Evolutionary conservation across 2,329 filamentous ascomycete species (phyloP).

Genomic region (Sphaerulina musiva): DNA sequence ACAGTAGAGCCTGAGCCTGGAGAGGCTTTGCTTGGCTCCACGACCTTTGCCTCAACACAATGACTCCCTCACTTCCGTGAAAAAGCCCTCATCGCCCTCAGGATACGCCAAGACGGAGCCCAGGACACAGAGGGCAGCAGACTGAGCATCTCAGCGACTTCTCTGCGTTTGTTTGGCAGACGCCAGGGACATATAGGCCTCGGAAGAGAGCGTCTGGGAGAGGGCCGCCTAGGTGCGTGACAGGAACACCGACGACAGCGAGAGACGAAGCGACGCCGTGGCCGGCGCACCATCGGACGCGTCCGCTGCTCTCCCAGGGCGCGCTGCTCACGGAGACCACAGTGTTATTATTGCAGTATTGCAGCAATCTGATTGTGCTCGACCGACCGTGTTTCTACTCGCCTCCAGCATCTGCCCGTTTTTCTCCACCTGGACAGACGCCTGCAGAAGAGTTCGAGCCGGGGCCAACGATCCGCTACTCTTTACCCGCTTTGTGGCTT

Average conservation of each 20-base stretch:
- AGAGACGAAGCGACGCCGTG: not conserved
- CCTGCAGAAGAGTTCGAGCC: slow-evolving; percentile 15
- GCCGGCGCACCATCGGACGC: not conserved
- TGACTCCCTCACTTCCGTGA: slow-evolving; percentile 7
- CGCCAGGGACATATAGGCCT: slow-evolving; percentile 15
- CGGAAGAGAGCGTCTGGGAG: slow-evolving; percentile 5
- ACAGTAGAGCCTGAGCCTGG: no score
- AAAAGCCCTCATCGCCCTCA: not conserved
- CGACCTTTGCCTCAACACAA: not conserved
- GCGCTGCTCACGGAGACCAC: no score
- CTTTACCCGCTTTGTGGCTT: slow-evolving; percentile 10
- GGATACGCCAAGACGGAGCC: slow-evolving; percentile 16
- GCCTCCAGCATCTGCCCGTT: slow-evolving; percentile 11
- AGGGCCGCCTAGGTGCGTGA: slow-evolving; percentile 5
- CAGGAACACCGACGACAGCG: slow-evolving; percentile 4
- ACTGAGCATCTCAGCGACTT: slow-evolving; percentile 4
- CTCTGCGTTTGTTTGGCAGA: slow-evolving; percentile 14
- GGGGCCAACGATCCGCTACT: slow-evolving; percentile 9
- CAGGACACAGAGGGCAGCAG: slow-evolving; percentile 3
- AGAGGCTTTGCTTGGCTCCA: not conserved
- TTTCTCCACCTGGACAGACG: slow-evolving; percentile 16
- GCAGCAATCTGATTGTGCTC: not conserved
- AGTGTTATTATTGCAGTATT: no score
- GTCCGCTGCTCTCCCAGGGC: no score
- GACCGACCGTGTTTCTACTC: not conserved